phyloP scores from a whole-genome alignment of 495 filamentous ascomycete genomes.

The Clohesyomyces aquaticus region DNA sequence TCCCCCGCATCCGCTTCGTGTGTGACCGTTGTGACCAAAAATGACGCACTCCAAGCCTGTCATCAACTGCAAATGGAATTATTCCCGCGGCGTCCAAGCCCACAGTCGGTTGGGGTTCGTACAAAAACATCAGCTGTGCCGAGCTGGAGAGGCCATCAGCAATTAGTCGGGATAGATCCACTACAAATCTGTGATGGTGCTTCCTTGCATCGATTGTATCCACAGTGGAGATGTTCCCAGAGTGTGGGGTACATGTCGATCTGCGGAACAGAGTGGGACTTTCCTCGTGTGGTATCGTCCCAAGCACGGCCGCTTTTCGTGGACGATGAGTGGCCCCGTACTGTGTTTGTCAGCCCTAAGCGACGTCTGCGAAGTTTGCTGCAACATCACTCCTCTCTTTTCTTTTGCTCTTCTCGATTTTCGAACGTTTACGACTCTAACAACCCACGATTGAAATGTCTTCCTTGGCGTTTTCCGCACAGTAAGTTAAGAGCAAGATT shows the following conservation, averaged over 20 bases:
- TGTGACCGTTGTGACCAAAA: neutral
- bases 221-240: neutral
- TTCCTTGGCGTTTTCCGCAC: no score
- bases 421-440: no score
- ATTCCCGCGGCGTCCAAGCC: no score
- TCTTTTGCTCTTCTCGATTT: no score
- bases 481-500: no score
- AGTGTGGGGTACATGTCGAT: conserved; percentile 5
- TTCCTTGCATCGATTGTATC: neutral
- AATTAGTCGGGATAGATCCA: neutral
- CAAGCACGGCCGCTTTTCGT: neutral
- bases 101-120: no score
- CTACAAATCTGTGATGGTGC: neutral
- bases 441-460: no score
- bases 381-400: neutral
- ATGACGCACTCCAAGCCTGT: neutral
- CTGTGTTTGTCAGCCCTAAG: neutral
- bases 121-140: no score
- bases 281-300: neutral
- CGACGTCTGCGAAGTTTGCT: neutral
- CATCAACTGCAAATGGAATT: neutral
- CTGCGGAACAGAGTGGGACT: neutral
- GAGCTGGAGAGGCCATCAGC: neutral
- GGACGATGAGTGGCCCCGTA: neutral
- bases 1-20: neutral